Evolutionary conservation across 2,329 filamentous ascomycete genomes (phyloP), one percentile per base, ranked within the genome.

Genomic region (Ascochyta lentis): DNA sequence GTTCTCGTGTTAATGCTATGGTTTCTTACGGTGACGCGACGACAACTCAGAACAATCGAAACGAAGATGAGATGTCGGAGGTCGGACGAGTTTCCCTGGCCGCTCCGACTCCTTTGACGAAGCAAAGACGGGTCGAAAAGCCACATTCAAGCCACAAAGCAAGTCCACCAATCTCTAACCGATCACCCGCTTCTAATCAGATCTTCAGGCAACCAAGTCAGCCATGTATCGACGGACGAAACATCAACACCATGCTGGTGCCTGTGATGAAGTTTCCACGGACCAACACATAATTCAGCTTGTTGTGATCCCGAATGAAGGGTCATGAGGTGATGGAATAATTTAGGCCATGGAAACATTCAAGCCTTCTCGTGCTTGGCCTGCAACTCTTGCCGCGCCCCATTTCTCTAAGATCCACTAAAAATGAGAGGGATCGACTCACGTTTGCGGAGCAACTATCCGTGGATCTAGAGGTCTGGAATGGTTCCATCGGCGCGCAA

Each of bases 161-260:
- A 23, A 27, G n/a, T 23, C 24, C 38, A 16, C 50, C 38, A 58
- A 54, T 42, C 47, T 47, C 7, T 16, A 58, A 24, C 16, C 42
- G 51, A 50, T 47, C 10, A 34, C 47, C 44, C 22, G 47, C 43
- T 9, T 24, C 29, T 34, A 27, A 31, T 19, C 47, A 46, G 42
- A 56, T 54, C 47, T 31, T 55, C 34, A 58, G 56, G 51, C 56
- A 48, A 26, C 56, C 56, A 41, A n/a, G 23, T 15, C 27, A 37
- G 34, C 45, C 43, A 44, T 12, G 19, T 19, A 51, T 50, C 43
- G 47, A 43, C 53, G 47, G 53, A 56, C 53, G 47, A 56, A 56
- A 48, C 6, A 16, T 42, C 37, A 51, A 48, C 47, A 43, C 53
- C 24, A 51, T 22, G 31, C 22, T 33, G 41, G 33, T 23, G 29